Percentiles rank a stretch among this genome's conserved stretches.
These are phyloP conservation scores for Hydnum rufescens DNA, from an alignment of 768 basidiomycete genomes.

Conservation along the genomic window DNA sequence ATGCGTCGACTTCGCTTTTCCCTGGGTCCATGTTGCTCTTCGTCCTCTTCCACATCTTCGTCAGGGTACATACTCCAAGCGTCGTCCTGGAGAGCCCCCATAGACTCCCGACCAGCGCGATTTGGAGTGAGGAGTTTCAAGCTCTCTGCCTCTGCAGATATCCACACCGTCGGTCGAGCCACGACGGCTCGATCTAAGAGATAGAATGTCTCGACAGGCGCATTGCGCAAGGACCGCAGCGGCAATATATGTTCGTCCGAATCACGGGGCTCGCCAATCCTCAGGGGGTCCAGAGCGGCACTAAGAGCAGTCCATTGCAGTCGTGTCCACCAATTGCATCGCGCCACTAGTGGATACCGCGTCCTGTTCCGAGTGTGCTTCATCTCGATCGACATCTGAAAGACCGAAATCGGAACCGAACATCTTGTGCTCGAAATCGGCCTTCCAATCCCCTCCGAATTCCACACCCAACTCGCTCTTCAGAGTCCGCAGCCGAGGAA, in stretches of 20 bases:
- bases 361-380: not conserved
- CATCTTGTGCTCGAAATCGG: conserved; percentile 11
- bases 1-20: not conserved
- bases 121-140: not conserved
- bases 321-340: too few relatives aligned
- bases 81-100: not conserved
- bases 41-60: not conserved
- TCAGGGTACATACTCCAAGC: conserved; percentile 1
- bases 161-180: conserved; percentile 11
- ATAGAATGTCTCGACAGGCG: conserved; percentile 11
- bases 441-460: conserved; percentile 27
- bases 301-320: conserved; percentile 24
- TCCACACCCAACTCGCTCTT: conserved; percentile 33
- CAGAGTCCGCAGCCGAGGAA: conserved; percentile 1
- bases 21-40: not conserved
- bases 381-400: not conserved
- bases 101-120: not conserved
- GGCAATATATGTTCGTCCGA: conserved; percentile 13
- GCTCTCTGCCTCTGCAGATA: conserved; percentile 2
- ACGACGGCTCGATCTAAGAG: conserved; percentile 10
- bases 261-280: conserved; percentile 12
- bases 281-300: conserved; percentile 10
- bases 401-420: not conserved
- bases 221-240: conserved; percentile 12
- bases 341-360: not conserved